Conservation (phyloP, 306 rosid genomes). For the Gleditsia sinensis region DNA sequence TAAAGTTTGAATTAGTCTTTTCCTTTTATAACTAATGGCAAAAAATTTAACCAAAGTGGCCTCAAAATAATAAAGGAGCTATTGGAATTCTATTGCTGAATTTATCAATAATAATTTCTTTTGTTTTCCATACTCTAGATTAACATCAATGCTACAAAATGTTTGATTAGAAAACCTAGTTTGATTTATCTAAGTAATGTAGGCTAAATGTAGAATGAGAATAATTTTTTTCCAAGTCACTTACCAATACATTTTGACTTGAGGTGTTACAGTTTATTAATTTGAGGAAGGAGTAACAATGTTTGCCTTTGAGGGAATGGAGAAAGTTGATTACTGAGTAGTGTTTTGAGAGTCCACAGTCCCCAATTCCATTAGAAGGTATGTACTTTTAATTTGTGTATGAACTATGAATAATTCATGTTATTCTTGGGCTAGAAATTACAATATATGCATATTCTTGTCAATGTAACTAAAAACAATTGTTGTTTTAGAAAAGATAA, state of each 20-base stretch:
- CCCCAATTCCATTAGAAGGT: slow-evolving; percentile 98
- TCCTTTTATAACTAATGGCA: not conserved
- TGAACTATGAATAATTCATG: not conserved
- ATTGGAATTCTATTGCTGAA: not conserved
- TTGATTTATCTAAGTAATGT: not conserved
- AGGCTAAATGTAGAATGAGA: not conserved
- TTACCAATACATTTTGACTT: slow-evolving; percentile 29
- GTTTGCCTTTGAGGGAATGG: slow-evolving; percentile 71
- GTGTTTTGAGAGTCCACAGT: slow-evolving; percentile 62
- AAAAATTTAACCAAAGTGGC: slow-evolving; percentile 2
- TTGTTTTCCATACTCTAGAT: not conserved
- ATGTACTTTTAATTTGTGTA: slow-evolving; percentile 12
- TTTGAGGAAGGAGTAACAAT: slow-evolving; percentile 96
- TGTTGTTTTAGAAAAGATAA: not conserved
- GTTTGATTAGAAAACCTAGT: not conserved
- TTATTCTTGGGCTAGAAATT: slow-evolving; percentile 10
- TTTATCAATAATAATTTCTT: not conserved
- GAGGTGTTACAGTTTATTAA: slow-evolving; percentile 52
- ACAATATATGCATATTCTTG: slow-evolving; percentile 13
- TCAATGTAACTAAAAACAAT: not conserved
- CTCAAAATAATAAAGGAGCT: not conserved
- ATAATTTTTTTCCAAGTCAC: not conserved
- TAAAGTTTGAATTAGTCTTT: no score
- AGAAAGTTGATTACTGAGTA: slow-evolving; percentile 44
- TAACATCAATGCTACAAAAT: not conserved